phyloP scores from a whole-genome alignment of 805 yeast species.

The Maudiozyma turicensis region DNA sequence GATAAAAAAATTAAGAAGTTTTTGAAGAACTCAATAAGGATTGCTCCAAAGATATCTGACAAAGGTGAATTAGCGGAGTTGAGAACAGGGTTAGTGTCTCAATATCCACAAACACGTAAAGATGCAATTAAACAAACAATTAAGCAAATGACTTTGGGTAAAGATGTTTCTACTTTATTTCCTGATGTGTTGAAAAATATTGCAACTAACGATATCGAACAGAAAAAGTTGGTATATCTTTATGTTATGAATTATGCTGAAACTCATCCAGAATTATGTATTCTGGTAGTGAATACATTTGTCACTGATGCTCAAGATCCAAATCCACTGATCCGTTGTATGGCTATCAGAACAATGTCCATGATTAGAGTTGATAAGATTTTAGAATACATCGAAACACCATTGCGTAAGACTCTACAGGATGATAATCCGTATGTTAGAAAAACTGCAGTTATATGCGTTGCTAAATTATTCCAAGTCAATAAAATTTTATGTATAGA shows the following conservation, averaged over 20 bases:
- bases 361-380: constrained; percentile 92
- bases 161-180: constrained; percentile 87
- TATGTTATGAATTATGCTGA: constrained; percentile 97
- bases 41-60: constrained; percentile 31
- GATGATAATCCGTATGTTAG: constrained; percentile 97
- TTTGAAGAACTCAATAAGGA: constrained; percentile 27
- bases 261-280: constrained; percentile 89
- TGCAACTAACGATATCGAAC: constrained; percentile 93
- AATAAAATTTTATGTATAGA: constrained; percentile 74
- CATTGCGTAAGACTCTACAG: constrained; percentile 68
- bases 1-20: constrained; percentile 30
- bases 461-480: constrained; percentile 86
- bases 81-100: constrained; percentile 83
- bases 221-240: constrained; percentile 88
- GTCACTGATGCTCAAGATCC: constrained; percentile 93
- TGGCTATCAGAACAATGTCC: constrained; percentile 98
- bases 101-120: constrained; percentile 87
- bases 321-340: constrained; percentile 88
- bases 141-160: constrained; percentile 96
- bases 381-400: constrained; percentile 89
- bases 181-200: constrained; percentile 95
- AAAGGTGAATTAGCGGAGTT: constrained; percentile 83
- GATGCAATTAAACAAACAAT: constrained; percentile 96
- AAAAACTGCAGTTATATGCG: constrained; percentile 95
- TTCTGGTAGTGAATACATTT: constrained; percentile 93